Evolutionary conservation across 2,329 filamentous ascomycete species (phyloP).

Genomic region (Dichotomopilus funicola): DNA sequence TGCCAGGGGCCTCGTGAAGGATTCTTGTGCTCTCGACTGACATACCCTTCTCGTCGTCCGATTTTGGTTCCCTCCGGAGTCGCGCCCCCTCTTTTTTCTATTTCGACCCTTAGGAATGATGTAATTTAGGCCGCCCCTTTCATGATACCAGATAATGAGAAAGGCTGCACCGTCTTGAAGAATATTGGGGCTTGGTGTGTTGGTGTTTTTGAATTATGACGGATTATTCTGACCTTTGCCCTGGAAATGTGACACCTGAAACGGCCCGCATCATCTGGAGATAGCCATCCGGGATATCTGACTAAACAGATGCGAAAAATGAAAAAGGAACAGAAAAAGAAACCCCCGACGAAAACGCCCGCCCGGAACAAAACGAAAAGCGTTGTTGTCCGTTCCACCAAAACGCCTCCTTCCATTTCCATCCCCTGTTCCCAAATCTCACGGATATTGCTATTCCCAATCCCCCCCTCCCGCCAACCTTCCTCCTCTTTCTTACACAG

Average conservation of each 20-base stretch:
- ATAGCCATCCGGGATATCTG: too few relatives aligned
- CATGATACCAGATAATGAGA: slow-evolving; percentile 45
- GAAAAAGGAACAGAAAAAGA: background rate
- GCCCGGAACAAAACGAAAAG: background rate
- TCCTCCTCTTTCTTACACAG: slow-evolving; percentile 44
- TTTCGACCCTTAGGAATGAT: slow-evolving; percentile 40
- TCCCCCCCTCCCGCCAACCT: background rate
- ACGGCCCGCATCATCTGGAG: too few relatives aligned
- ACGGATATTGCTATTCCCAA: background rate
- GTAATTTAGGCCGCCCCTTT: slow-evolving; percentile 42
- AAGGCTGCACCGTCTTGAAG: slow-evolving; percentile 18
- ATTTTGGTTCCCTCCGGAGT: slow-evolving; percentile 18
- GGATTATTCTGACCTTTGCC: too few relatives aligned
- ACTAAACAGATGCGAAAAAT: too few relatives aligned
- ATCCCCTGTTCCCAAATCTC: too few relatives aligned
- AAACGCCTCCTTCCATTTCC: too few relatives aligned
- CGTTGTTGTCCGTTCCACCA: too few relatives aligned
- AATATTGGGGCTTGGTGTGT: background rate
- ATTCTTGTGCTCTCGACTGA: background rate
- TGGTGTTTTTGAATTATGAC: too few relatives aligned
- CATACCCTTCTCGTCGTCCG: slow-evolving; percentile 1
- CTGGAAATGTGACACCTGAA: too few relatives aligned
- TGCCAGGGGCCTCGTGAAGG: background rate
- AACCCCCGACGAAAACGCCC: background rate
- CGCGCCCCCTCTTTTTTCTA: slow-evolving; percentile 10